Percentiles rank a stretch among this genome's conserved stretches.
Evolutionary conservation across 2,329 filamentous ascomycete species (phyloP).

Genomic region (Aspergillus sp.): DNA sequence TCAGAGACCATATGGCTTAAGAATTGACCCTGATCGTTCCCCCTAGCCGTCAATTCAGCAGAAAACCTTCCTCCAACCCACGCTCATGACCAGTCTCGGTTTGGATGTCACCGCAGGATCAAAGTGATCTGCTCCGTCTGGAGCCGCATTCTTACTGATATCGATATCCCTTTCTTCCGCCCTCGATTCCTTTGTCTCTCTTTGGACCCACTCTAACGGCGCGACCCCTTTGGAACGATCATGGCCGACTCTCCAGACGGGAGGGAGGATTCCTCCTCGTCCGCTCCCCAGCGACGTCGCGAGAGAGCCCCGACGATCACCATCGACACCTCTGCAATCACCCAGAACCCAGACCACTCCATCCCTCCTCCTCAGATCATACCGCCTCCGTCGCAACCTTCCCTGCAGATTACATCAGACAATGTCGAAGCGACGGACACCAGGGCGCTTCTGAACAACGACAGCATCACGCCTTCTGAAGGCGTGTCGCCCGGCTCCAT

Average conservation of each 20-base stretch:
- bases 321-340: constrained; percentile 57
- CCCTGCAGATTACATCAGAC: constrained; percentile 39
- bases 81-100: background rate
- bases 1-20: background rate
- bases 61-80: background rate
- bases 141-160: constrained; percentile 23
- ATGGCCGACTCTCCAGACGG: constrained; percentile 32
- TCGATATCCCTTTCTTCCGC: constrained; percentile 13
- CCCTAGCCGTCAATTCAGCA: background rate
- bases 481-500: constrained; percentile 53
- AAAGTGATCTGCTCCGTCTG: constrained; percentile 16
- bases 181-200: constrained; percentile 5
- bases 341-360: constrained; percentile 34
- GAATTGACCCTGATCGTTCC: background rate
- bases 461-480: constrained; percentile 47
- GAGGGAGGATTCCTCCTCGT: constrained; percentile 26
- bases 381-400: constrained; percentile 34
- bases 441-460: constrained; percentile 28
- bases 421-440: constrained; percentile 31
- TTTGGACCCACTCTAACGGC: constrained; percentile 12
- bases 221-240: constrained; percentile 16
- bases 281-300: constrained; percentile 39
- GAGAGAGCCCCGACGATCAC: constrained; percentile 55
- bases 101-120: constrained; percentile 12
- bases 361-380: constrained; percentile 34